Evolutionary conservation across 768 basidiomycete species (phyloP), one percentile per base, ranked within the genome.

Genomic region (Suillus placidus): DNA sequence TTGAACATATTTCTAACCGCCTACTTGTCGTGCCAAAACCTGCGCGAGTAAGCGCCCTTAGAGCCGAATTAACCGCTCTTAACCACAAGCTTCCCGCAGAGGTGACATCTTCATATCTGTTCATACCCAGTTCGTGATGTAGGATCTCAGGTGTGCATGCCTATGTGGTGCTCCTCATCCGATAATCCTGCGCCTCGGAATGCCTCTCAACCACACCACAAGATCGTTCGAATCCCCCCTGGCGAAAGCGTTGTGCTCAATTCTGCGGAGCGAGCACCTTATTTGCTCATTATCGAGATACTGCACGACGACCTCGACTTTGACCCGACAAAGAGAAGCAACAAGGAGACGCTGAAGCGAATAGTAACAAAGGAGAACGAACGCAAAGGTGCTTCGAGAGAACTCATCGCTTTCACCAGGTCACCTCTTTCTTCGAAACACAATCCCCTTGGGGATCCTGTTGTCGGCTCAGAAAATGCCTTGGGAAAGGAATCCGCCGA

Each of bases 171-270:
- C 72, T 76, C 84, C 13, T 89, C 92, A 8, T 88, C 94, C 16
- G 90, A 92, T 73, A 74, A 77, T 32, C 80, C 32, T 76, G 75
- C 64, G 70, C 77, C 56, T 55, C 37, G 76, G 77, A 45, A 77
- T 81, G 56, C 60, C 47, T 81, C 84, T 7, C 81, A 87, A 71
- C 87, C 92, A 6, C 97, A 99, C 75, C 95, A 98, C 75, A 90
- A 94, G 51, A 94, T 99, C 61, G 95, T 99, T 60, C 89, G 97
- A 68, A 97, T 99, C 72, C 96, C 97, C 13, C 97, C 97, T 3
- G 94, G 96, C 16, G 97, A 99, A 80, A 92, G 94, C 64, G 97
- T 99, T 54, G 97, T 99, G 12, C 85, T 99, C 34, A 99, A 99
- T 75, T 99, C 97, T 23, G 97, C 97, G 4, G 96, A 99, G 77